Evolutionary conservation across 2,329 filamentous ascomycete genomes (phyloP).

Genomic region (Colletotrichum gloeosporioides): DNA sequence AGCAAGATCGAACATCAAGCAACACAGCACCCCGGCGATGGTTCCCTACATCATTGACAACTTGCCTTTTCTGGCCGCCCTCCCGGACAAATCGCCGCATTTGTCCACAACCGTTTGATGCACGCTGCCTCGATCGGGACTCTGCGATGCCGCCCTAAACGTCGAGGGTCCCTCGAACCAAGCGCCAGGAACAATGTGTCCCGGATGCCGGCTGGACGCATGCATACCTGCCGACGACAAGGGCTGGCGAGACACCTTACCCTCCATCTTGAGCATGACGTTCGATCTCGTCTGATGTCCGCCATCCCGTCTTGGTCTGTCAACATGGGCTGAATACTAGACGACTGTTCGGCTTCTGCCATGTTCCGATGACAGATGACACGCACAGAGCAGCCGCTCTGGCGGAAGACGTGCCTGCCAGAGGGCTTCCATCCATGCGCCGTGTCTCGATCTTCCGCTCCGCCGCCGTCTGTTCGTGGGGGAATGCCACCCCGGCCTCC

Average conservation of each 20-base stretch:
- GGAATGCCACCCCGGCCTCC: background rate
- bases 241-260: background rate
- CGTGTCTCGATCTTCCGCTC: background rate
- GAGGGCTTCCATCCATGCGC: background rate
- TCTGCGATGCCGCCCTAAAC: background rate
- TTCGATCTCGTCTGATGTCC: background rate
- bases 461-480: background rate
- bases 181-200: background rate
- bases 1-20: background rate
- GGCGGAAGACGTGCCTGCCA: background rate
- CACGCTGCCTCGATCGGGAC: background rate
- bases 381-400: background rate
- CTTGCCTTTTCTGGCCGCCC: background rate
- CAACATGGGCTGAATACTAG: background rate
- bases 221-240: background rate
- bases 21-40: background rate
- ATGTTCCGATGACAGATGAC: background rate
- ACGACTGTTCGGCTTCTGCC: background rate
- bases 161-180: background rate
- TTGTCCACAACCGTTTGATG: background rate
- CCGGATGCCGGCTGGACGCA: background rate
- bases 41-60: background rate
- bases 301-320: background rate
- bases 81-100: background rate
- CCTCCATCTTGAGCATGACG: background rate